Evolutionary conservation across 371 early-diverging fungal genomes (phyloP), one percentile per base, ranked within the genome.

Genomic region (Sporodiniella umbellata): DNA sequence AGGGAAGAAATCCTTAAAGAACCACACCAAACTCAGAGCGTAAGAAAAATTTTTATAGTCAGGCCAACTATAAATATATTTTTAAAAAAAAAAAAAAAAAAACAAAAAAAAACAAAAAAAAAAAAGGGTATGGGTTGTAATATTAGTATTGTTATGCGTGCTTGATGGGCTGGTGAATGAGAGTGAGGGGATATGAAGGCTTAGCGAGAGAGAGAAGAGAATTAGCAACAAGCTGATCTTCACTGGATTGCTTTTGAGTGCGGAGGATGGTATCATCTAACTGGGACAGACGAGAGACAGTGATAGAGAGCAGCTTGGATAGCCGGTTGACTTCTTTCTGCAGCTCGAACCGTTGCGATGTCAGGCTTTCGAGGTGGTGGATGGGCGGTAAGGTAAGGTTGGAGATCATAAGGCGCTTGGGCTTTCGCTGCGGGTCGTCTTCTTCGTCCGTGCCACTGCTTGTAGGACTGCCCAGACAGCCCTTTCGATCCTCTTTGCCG

Each of bases 151-250:
- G 5, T 35, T 35, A 35, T 35, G 35, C 35, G 35, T 35, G 35
- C 15, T 35, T 35, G 15, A 35, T 35, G 0, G 35, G n/a, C 15
- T 35, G 35, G 15, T 15, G n/a, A 3, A 35, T 35, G 35, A 35
- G 35, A 35, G 35, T 35, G 3, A 35, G 8, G 15, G 35, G 35
- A 35, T 35, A 35, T 35, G 35, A 35, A 35, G 30, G 30, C 10
- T 35, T 35, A 3, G 35, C 8, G 11, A 35, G 15, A 60, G 96
- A 82, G 84, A 94, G 80, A 93, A 96, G 95, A 78, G 92, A 90
- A 93, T 99, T 99, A 72, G 92, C 84, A 63, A 93, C 80, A 51
- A 98, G 82, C 78, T 98, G 87, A 72, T 96, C 95, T 70, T 95
- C 92, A 54, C n/a, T 35, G 8, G 35, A 35, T 35, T 35, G 35